Evolutionary conservation across 805 yeast species (phyloP).

Genomic region (Suhomyces canberraensis): DNA sequence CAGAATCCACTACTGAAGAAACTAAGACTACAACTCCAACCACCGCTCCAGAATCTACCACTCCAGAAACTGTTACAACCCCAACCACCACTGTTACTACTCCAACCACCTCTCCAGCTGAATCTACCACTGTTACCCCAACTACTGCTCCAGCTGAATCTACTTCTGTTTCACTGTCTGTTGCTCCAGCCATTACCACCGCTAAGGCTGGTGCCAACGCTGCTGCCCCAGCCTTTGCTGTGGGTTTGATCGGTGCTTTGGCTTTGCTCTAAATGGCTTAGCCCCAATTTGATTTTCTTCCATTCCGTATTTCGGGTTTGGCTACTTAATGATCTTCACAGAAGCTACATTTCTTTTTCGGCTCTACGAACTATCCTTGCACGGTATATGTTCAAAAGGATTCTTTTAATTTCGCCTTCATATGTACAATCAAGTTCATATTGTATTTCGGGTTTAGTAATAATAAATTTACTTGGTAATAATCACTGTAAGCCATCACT

Average conservation of each 20-base stretch:
- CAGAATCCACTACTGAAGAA: conserved; percentile 5
- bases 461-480: background rate
- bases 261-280: conserved; percentile 5
- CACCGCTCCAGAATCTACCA: conserved; percentile 8
- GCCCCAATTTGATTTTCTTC: background rate
- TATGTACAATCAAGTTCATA: background rate
- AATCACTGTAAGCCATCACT: no score
- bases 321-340: background rate
- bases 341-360: background rate
- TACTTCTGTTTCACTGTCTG: conserved; percentile 7
- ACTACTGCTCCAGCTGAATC: conserved; percentile 8
- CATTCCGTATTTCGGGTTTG: no score
- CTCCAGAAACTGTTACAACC: conserved; percentile 2
- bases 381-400: background rate
- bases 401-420: background rate
- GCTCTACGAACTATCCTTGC: no score
- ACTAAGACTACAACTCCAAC: no score
- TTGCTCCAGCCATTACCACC: conserved; percentile 10
- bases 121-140: conserved; percentile 2
- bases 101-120: background rate
- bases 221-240: conserved; percentile 11
- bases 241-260: conserved; percentile 16
- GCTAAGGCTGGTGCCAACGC: background rate
- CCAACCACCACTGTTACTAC: conserved; percentile 2
- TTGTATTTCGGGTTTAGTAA: conserved; percentile 1